phyloP scores from a whole-genome alignment of 2,329 filamentous ascomycete species.

The Cylindrodendrum hubeiense region DNA sequence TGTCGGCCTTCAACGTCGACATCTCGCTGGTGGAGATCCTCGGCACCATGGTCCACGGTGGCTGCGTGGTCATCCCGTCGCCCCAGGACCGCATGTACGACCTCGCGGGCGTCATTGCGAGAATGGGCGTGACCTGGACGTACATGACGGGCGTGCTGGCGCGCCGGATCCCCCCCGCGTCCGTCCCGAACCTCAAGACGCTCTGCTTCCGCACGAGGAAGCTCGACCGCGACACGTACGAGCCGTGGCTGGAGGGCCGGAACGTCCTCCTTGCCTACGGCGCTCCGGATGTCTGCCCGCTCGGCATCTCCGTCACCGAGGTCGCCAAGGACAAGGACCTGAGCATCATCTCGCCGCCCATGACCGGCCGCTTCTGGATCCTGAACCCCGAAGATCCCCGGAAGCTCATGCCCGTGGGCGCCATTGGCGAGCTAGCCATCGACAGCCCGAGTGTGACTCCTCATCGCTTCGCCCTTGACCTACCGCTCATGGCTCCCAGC shows the following conservation, averaged over 20 bases:
- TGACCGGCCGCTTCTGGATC: conserved; percentile 64
- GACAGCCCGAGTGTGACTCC: conserved; percentile 59
- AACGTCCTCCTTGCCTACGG: conserved; percentile 65
- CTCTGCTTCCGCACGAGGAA: conserved; percentile 62
- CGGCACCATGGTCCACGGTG: conserved; percentile 66
- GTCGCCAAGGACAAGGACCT: conserved; percentile 53
- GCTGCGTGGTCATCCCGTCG: conserved; percentile 70
- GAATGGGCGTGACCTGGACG: conserved; percentile 64
- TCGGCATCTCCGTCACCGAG: conserved; percentile 63
- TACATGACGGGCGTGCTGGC: conserved; percentile 72
- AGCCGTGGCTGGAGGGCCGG: conserved; percentile 59
- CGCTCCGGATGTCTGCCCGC: conserved; percentile 62
- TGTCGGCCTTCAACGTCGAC: conserved; percentile 67
- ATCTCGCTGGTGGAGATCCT: conserved; percentile 65
- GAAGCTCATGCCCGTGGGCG: conserved; percentile 65
- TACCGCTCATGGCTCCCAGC: conserved; percentile 42
- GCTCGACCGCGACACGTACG: conserved; percentile 63
- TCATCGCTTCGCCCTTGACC: conserved; percentile 50
- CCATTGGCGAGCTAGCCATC: conserved; percentile 70
- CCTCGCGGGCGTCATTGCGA: conserved; percentile 61
- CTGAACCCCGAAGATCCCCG: conserved; percentile 65
- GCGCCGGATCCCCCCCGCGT: conserved; percentile 53
- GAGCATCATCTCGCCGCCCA: conserved; percentile 60
- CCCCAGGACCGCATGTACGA: conserved; percentile 62
- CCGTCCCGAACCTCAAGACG: conserved; percentile 53